phyloP scores from a whole-genome alignment of 768 basidiomycete genomes.

The Fibroporia radiculosa region DNA sequence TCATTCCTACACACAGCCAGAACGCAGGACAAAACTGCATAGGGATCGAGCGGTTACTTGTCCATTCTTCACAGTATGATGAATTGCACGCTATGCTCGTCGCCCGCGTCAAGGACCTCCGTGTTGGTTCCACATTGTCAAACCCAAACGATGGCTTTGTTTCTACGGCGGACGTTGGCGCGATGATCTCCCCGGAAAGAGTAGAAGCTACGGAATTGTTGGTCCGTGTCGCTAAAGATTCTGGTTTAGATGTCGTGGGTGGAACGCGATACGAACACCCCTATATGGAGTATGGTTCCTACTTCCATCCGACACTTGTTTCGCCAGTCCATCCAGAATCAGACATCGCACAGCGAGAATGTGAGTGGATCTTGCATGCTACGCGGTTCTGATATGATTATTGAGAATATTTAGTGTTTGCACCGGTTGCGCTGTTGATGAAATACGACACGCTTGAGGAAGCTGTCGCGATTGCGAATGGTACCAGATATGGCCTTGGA shows the following conservation, averaged over 20 bases:
- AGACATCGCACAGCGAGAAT: conserved; percentile 73
- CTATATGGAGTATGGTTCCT: conserved; percentile 65
- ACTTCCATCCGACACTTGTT: conserved; percentile 83
- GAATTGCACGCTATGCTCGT: conserved; percentile 59
- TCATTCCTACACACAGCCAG: conserved; percentile 44
- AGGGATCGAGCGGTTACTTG: conserved; percentile 88
- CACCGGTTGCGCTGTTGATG: conserved; percentile 84
- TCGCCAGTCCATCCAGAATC: conserved; percentile 65
- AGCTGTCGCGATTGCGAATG: conserved; percentile 83
- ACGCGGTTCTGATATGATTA: neutral
- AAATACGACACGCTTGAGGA: conserved; percentile 79
- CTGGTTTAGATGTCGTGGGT: conserved; percentile 57
- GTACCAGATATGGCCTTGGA: conserved; percentile 83
- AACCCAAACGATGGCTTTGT: conserved; percentile 62
- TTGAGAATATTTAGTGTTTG: conserved; percentile 59
- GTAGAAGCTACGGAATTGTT: conserved; percentile 63
- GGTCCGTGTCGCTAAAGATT: conserved; percentile 59
- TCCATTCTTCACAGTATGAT: conserved; percentile 72
- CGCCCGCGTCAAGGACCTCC: conserved; percentile 59
- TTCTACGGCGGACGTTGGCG: conserved; percentile 73
- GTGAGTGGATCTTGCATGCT: conserved; percentile 38
- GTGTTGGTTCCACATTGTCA: conserved; percentile 71
- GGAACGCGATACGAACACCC: conserved; percentile 61
- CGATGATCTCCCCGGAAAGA: conserved; percentile 74
- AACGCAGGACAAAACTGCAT: conserved; percentile 96